Conservation (phyloP, 2,329 filamentous ascomycete species). For the Microcyclospora pomicola region DNA sequence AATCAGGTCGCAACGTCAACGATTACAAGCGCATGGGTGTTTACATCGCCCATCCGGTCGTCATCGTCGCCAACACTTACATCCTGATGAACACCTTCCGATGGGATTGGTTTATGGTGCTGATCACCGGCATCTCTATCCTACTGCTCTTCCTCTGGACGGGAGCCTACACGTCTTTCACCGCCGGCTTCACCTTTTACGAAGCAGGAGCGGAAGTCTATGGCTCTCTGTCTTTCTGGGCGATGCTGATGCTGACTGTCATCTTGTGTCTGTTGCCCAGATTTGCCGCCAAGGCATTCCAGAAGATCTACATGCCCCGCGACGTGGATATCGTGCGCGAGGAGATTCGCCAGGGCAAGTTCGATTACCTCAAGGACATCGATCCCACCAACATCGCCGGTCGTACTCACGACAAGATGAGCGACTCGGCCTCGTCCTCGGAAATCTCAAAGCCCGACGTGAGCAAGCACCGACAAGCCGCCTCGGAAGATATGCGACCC, state of each 20-base stretch:
- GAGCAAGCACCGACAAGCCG: conserved; percentile 38
- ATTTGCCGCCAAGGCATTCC: conserved; percentile 71
- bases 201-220: conserved; percentile 67
- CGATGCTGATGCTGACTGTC: conserved; percentile 62
- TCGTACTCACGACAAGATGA: conserved; percentile 29
- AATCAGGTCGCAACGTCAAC: conserved; percentile 59
- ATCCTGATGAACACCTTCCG: conserved; percentile 92
- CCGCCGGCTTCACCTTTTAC: conserved; percentile 53
- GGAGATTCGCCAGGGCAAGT: conserved; percentile 71
- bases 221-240: conserved; percentile 73
- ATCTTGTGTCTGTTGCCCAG: conserved; percentile 75
- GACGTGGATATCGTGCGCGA: conserved; percentile 94
- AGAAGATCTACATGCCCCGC: conserved; percentile 87
- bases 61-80: conserved; percentile 85
- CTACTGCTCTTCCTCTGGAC: conserved; percentile 93
- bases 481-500: conserved; percentile 77
- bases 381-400: conserved; percentile 31
- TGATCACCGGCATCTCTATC: conserved; percentile 70
- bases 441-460: conserved; percentile 35
- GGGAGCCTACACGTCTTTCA: conserved; percentile 62
- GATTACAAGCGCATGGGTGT: conserved; percentile 77
- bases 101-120: conserved; percentile 91
- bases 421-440: conserved; percentile 44
- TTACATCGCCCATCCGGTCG: conserved; percentile 70
- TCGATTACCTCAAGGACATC: conserved; percentile 54